These are phyloP conservation scores for Cladosporium cucumerinum DNA, from an alignment of 2,329 filamentous ascomycete species.

Conservation along the genomic window DNA sequence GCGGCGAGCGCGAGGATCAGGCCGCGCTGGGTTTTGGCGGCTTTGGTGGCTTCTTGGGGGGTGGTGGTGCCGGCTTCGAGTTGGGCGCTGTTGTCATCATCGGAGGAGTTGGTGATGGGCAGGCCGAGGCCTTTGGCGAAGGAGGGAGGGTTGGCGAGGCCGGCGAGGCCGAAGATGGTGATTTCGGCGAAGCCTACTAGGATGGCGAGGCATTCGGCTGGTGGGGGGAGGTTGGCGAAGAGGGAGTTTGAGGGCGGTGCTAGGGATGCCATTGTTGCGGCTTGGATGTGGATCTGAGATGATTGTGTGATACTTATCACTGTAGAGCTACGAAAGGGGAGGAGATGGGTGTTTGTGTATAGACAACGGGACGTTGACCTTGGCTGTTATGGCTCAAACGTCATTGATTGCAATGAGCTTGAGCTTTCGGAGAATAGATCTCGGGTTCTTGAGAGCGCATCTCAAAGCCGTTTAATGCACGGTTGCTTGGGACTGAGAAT, in stretches of 20 bases:
- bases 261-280: slow-evolving; percentile 8
- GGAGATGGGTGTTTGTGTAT: neutral
- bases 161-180: slow-evolving; percentile 34
- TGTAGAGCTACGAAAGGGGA: neutral
- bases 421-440: slow-evolving; percentile 2
- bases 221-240: slow-evolving; percentile 32
- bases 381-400: neutral
- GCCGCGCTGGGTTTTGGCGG: slow-evolving; percentile 26
- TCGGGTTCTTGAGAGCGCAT: neutral
- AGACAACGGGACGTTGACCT: neutral
- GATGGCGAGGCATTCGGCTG: slow-evolving; percentile 36
- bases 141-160: slow-evolving; percentile 32
- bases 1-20: slow-evolving; percentile 30
- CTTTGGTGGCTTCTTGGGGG: neutral
- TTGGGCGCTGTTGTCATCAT: neutral
- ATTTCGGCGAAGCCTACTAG: slow-evolving; percentile 34
- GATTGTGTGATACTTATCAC: neutral
- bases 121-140: slow-evolving; percentile 36
- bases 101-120: slow-evolving; percentile 21
- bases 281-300: neutral
- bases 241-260: slow-evolving; percentile 10
- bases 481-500: neutral
- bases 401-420: neutral
- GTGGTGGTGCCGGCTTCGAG: slow-evolving; percentile 6
- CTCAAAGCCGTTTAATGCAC: neutral